Evolutionary conservation across 129 eudicot species (phyloP).

Genomic region (Erigeron canadensis): DNA sequence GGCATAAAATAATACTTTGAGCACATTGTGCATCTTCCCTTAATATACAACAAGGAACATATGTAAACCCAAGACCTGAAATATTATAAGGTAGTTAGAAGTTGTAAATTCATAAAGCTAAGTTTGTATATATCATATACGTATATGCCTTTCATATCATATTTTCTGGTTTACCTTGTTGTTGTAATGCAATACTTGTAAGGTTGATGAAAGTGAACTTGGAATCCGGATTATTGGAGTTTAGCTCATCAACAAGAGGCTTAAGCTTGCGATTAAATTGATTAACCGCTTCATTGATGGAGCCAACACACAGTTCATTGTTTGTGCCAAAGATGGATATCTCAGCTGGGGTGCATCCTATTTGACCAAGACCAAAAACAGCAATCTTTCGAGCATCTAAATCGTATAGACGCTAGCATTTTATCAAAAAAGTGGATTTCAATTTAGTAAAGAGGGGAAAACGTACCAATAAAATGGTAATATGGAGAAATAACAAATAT

Average conservation of each 20-base stretch:
- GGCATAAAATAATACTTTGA: slow-evolving; percentile 12
- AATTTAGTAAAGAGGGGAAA: too few relatives aligned
- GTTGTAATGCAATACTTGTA: slow-evolving; percentile 19
- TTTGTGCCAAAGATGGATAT: slow-evolving; percentile 2
- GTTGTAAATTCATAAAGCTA: neutral
- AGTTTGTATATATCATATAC: neutral
- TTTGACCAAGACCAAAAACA: slow-evolving; percentile 37
- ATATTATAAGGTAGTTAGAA: neutral
- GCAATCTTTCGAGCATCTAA: slow-evolving; percentile 52
- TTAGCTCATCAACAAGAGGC: slow-evolving; percentile 43
- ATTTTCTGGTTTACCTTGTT: slow-evolving; percentile 18
- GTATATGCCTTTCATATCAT: too few relatives aligned
- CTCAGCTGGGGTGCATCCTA: slow-evolving; percentile 48
- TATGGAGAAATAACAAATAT: too few relatives aligned
- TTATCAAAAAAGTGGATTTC: too few relatives aligned
- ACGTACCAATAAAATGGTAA: too few relatives aligned
- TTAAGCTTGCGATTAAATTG: slow-evolving; percentile 41
- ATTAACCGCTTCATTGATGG: slow-evolving; percentile 18
- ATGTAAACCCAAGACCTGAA: slow-evolving; percentile 10
- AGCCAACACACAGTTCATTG: slow-evolving; percentile 25
- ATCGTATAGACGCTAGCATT: slow-evolving; percentile 34
- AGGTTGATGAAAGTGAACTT: slow-evolving; percentile 35
- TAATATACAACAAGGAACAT: slow-evolving; percentile 33
- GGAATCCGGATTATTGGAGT: slow-evolving; percentile 21
- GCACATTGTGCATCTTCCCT: slow-evolving; percentile 29